Evolutionary conservation across 164 flowering plant species (phyloP), one percentile per base, ranked within the genome.

Genomic region (Umbellularia californica): DNA sequence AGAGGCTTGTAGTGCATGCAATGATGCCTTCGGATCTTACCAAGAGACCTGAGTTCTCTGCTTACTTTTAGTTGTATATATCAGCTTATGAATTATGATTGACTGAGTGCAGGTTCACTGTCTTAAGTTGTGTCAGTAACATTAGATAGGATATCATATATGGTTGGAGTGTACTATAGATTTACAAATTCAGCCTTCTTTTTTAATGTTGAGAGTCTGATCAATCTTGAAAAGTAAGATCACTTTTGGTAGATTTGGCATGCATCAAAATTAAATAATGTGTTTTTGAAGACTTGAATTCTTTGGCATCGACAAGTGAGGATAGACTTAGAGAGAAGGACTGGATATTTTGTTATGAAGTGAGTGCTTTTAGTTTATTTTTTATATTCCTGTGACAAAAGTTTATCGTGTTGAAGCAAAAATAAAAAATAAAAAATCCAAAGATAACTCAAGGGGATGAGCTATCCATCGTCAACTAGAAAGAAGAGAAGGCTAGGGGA

Each of bases 221-320:
- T 10, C 65, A 63, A n/a, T 15, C 60, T 55, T 55, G 60, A 55
- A 55, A 20, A 55, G 20, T 55, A 2, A 23, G n/a, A 15, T 55
- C 20, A 23, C 5, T 23, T 24, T 27, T 7, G 3, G 67, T 27
- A n/a, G 67, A 23, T 24, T 7, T 64, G 67, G 67, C 67, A 64
- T 13, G 47, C 11, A 41, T 41, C 47, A n/a, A 64, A 14, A 55
- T 20, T 64, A 4, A 24, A 25, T 22, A 7, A 41, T 67, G 14
- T 41, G 14, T 22, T 28, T 67, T 67, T 67, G 70, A 67, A 67
- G 22, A n/a, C 70, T 28, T 67, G 22, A 30, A 33, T 67, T 67
- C 50, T 33, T 67, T 67, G 50, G 19, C 35, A 67, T 67, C 30
- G 23, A 24, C 33, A 0, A 51, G 51, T 19, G 6, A 20, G 47